Percentiles rank a stretch among this genome's conserved stretches.
Evolutionary conservation across 305 asterid genomes (phyloP).

Genomic region (Fraxinus xanthoxyloides): DNA sequence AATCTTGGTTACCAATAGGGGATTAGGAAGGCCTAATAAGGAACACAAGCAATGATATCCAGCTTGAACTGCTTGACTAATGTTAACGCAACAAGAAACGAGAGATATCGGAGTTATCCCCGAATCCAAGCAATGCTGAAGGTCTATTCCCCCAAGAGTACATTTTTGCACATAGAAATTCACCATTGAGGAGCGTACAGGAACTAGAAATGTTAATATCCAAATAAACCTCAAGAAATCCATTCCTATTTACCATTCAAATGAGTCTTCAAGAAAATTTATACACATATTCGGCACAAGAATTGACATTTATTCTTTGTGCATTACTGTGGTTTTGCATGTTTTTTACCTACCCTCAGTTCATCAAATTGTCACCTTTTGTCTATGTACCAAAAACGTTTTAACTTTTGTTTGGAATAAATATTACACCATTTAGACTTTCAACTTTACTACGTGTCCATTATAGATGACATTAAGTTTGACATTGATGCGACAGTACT

Average conservation of each 20-base stretch:
- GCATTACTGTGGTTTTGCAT: conserved; percentile 17
- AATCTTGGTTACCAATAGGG: conserved; percentile 24
- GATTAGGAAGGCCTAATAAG: neutral
- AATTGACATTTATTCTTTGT: conserved; percentile 4
- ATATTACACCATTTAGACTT: too few species aligned
- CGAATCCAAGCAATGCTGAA: conserved; percentile 36
- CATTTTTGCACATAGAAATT: conserved; percentile 35
- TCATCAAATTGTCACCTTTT: conserved; percentile 21
- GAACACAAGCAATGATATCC: too few species aligned
- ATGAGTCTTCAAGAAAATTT: neutral
- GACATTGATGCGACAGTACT: too few species aligned
- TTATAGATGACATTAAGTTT: too few species aligned
- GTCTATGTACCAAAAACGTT: neutral
- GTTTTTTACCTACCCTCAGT: conserved; percentile 30
- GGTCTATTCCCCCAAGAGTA: conserved; percentile 36
- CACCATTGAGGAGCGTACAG: conserved; percentile 1
- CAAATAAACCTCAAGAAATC: conserved; percentile 14
- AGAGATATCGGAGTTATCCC: conserved; percentile 18
- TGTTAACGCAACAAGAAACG: conserved; percentile 41
- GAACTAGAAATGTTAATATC: conserved; percentile 14
- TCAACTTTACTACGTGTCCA: too few species aligned
- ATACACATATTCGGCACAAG: neutral
- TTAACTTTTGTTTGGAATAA: too few species aligned
- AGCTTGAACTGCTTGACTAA: conserved; percentile 24
- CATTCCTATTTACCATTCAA: conserved; percentile 18